phyloP scores from a whole-genome alignment of 768 basidiomycete genomes.

The Termitomyces sp. region DNA sequence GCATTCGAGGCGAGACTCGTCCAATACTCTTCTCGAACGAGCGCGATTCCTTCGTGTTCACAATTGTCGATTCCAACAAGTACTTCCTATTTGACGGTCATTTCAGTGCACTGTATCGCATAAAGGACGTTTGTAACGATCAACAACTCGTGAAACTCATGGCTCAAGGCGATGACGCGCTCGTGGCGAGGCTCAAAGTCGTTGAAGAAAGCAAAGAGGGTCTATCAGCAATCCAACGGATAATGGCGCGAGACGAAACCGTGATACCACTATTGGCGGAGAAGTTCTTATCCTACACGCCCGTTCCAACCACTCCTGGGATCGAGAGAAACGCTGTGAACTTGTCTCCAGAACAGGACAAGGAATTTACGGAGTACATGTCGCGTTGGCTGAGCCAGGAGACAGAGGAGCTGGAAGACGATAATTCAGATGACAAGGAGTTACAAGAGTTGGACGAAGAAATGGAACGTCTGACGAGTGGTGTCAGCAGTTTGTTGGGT shows the following conservation, averaged over 20 bases:
- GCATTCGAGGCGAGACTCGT: conserved; percentile 27
- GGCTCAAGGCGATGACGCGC: conserved; percentile 10
- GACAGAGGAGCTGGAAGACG: too few relatives aligned
- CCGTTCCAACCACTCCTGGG: conserved; percentile 15
- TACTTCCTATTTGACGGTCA: conserved; percentile 20
- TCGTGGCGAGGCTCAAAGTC: background rate
- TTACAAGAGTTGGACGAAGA: too few relatives aligned
- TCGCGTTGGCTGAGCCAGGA: too few relatives aligned
- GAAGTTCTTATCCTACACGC: conserved; percentile 27
- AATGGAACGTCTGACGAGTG: too few relatives aligned
- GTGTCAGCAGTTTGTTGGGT: too few relatives aligned
- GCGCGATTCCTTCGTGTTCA: conserved; percentile 19
- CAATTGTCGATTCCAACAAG: conserved; percentile 14
- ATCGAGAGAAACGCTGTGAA: conserved; percentile 8
- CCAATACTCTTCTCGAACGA: conserved; percentile 27
- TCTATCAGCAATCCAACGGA: conserved; percentile 20
- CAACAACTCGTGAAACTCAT: conserved; percentile 14
- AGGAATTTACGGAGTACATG: too few relatives aligned
- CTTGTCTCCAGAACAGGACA: too few relatives aligned
- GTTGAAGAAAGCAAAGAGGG: conserved; percentile 26
- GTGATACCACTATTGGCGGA: conserved; percentile 28
- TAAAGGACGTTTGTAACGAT: conserved; percentile 13
- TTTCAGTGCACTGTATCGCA: conserved; percentile 7
- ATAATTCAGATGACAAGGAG: too few relatives aligned
- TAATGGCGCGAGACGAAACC: conserved; percentile 25